Conservation (phyloP, 345 rosid species). For the Noccaea caerulescens region DNA sequence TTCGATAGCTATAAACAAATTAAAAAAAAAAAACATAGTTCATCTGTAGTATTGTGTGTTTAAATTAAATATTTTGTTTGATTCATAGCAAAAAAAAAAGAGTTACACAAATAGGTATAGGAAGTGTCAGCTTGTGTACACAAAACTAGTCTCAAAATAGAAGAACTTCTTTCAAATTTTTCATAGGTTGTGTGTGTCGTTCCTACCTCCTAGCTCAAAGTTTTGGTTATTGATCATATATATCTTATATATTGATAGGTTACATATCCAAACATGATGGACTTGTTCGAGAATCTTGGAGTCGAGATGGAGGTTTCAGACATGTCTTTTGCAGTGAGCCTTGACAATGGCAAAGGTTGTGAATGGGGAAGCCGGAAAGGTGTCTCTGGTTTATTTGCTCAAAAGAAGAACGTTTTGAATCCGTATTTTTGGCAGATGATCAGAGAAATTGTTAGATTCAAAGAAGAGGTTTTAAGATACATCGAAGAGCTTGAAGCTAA, state of each 20-base stretch:
- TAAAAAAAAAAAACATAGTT: background rate
- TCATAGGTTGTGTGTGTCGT: no score
- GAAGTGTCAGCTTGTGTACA: background rate
- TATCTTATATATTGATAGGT: slow-evolving; percentile 53
- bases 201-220: no score
- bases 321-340: slow-evolving; percentile 88
- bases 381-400: slow-evolving; percentile 70
- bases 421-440: slow-evolving; percentile 87
- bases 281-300: slow-evolving; percentile 78
- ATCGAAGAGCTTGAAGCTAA: slow-evolving; percentile 68
- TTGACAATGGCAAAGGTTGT: slow-evolving; percentile 69
- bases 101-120: background rate
- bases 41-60: background rate
- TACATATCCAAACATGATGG: slow-evolving; percentile 94
- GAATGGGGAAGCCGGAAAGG: slow-evolving; percentile 97
- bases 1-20: background rate
- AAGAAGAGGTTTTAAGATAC: slow-evolving; percentile 71
- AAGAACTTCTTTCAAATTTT: no score
- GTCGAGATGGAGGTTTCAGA: slow-evolving; percentile 81
- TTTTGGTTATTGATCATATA: background rate
- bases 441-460: slow-evolving; percentile 68
- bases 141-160: no score
- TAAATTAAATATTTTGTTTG: no score
- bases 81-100: no score
- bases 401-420: slow-evolving; percentile 62